Percentiles rank a stretch among this genome's conserved stretches.
Evolutionary conservation across 768 basidiomycete genomes (phyloP).

Genomic region (Rhizopogon rudus): DNA sequence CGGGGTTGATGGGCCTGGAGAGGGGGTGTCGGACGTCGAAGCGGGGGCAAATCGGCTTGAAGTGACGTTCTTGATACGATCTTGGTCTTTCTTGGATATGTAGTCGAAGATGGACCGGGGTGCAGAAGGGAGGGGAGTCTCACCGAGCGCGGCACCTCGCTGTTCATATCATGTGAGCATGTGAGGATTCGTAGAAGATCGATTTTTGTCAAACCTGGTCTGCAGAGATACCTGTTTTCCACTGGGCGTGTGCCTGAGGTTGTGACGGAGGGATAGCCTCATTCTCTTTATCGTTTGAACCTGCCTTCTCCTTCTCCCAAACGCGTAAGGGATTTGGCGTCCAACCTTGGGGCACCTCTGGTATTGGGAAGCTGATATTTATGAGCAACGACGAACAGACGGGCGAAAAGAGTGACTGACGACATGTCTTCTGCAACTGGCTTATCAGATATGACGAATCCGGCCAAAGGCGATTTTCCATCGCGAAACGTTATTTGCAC

Average conservation of each 20-base stretch:
- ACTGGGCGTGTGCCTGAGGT: conserved; percentile 37
- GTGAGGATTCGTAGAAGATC: background rate
- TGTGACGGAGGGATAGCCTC: conserved; percentile 18
- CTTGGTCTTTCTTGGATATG: conserved; percentile 87
- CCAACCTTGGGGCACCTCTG: conserved; percentile 83
- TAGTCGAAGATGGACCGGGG: conserved; percentile 91
- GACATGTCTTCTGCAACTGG: conserved; percentile 68
- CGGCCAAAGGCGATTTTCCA: conserved; percentile 66
- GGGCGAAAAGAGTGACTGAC: conserved; percentile 32
- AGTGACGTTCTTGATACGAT: conserved; percentile 67
- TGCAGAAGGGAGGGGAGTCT: conserved; percentile 62
- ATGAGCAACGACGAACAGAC: background rate
- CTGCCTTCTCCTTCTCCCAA: conserved; percentile 49
- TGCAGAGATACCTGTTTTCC: conserved; percentile 61
- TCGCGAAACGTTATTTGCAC: conserved; percentile 54
- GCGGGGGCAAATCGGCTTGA: conserved; percentile 21
- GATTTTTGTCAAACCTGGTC: conserved; percentile 52
- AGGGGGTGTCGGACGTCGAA: conserved; percentile 21
- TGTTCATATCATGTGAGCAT: conserved; percentile 26
- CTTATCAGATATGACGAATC: conserved; percentile 67
- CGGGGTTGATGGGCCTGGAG: conserved; percentile 22
- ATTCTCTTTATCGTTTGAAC: conserved; percentile 42
- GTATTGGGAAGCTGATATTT: conserved; percentile 68
- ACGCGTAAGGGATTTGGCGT: conserved; percentile 76
- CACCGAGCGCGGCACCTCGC: conserved; percentile 84